phyloP scores from a whole-genome alignment of 2,329 filamentous ascomycete genomes.

The Fusarium clavum region DNA sequence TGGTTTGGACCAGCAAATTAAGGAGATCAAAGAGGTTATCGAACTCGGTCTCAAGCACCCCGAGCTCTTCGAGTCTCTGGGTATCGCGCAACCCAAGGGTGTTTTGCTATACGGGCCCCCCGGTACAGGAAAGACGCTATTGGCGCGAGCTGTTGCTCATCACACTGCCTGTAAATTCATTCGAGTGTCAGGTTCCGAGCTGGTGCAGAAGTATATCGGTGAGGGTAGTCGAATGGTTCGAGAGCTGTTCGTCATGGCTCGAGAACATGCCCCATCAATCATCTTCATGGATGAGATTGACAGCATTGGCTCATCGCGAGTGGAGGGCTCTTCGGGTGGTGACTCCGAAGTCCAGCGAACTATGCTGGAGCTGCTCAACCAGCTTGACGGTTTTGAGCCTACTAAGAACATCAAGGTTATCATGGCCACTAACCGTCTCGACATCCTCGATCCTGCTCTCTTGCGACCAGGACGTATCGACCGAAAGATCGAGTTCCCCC shows the following conservation, averaged over 20 bases:
- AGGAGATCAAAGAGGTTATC: constrained; percentile 99
- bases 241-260: constrained; percentile 98
- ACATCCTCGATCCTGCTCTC: constrained; percentile 95
- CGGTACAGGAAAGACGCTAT: constrained; percentile 94
- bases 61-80: constrained; percentile 98
- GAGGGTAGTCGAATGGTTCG: constrained; percentile 98
- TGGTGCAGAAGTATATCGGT: constrained; percentile 99
- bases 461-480: constrained; percentile 97
- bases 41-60: constrained; percentile 98
- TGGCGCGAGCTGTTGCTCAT: constrained; percentile 95
- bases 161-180: constrained; percentile 99
- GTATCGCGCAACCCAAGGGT: constrained; percentile 97
- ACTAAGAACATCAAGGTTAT: constrained; percentile 99
- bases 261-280: constrained; percentile 97
- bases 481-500: constrained; percentile 98
- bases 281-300: constrained; percentile 99
- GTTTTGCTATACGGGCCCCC: constrained; percentile 96
- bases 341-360: constrained; percentile 98
- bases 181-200: constrained; percentile 91
- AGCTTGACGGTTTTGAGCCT: constrained; percentile 97
- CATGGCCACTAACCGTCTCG: constrained; percentile 98
- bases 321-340: constrained; percentile 93
- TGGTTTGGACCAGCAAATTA: constrained; percentile 98
- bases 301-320: constrained; percentile 95
- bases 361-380: constrained; percentile 98